These are phyloP conservation scores for Hansenula anomala DNA, from an alignment of 1,139 yeast genomes.

Conservation along the genomic window DNA sequence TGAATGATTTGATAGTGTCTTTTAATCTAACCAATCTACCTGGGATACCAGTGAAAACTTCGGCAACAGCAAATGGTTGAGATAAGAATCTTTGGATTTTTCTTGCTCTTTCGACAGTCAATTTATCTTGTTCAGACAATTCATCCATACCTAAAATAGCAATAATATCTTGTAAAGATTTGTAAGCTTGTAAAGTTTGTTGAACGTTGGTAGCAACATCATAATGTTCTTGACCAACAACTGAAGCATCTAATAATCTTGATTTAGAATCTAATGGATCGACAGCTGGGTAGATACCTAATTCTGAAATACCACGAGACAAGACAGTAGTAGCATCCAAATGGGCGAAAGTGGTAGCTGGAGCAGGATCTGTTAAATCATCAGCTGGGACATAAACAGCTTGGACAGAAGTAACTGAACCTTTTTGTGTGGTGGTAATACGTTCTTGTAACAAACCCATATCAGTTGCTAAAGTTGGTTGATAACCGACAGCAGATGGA, in stretches of 20 bases:
- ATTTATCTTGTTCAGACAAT: slow-evolving; percentile 96
- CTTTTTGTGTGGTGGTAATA: slow-evolving; percentile 99
- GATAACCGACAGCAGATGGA: slow-evolving; percentile 99
- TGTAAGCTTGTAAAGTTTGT: slow-evolving; percentile 98
- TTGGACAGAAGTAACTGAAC: slow-evolving; percentile 99
- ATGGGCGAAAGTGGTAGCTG: slow-evolving; percentile 99
- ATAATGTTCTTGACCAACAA: slow-evolving; percentile 98
- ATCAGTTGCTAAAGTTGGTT: slow-evolving; percentile 99
- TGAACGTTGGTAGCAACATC: slow-evolving; percentile 92
- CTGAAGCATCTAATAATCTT: slow-evolving; percentile 94
- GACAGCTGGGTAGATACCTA: slow-evolving; percentile 99
- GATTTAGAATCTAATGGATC: slow-evolving; percentile 99
- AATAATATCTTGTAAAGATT: slow-evolving; percentile 99
- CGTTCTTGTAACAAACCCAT: slow-evolving; percentile 99
- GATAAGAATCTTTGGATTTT: slow-evolving; percentile 99
- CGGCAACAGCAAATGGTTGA: slow-evolving; percentile 99
- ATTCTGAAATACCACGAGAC: slow-evolving; percentile 99
- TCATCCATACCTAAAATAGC: slow-evolving; percentile 99
- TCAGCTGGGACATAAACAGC: slow-evolving; percentile 99
- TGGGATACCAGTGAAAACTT: slow-evolving; percentile 99
- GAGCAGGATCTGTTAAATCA: slow-evolving; percentile 99
- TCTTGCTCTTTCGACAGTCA: slow-evolving; percentile 99
- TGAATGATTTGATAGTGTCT: slow-evolving; percentile 93
- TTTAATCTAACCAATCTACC: slow-evolving; percentile 96
- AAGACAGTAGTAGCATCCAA: slow-evolving; percentile 99